A percentile compares a stretch with the other conserved stretches of the same genome.
Evolutionary conservation across 1,284 basidiomycete species (phyloP).

Genomic region (Ceratobasidium sp.): DNA sequence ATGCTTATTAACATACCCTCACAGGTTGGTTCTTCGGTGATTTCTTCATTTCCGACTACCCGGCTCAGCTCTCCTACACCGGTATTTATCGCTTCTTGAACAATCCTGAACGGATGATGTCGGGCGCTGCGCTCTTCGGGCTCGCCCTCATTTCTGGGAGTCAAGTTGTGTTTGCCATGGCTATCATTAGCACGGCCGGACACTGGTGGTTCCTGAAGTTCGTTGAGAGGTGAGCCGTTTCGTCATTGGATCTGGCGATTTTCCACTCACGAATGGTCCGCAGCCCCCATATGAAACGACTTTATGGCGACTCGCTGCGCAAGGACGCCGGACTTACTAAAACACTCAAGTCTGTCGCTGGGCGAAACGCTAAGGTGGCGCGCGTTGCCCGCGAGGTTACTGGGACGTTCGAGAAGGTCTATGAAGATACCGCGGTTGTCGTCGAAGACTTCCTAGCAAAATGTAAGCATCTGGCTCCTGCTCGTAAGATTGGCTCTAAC

Average conservation of each 20-base stretch:
- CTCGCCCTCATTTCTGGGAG: constrained; percentile 90
- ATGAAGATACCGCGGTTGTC: constrained; percentile 88
- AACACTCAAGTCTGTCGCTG: constrained; percentile 92
- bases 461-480: constrained; percentile 66
- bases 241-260: constrained; percentile 28
- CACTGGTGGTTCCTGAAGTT: constrained; percentile 93
- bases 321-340: constrained; percentile 97
- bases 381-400: constrained; percentile 90
- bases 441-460: constrained; percentile 93
- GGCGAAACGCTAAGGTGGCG: constrained; percentile 79
- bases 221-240: constrained; percentile 83
- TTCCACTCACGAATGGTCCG: not conserved
- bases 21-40: constrained; percentile 97
- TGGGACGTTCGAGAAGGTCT: constrained; percentile 94
- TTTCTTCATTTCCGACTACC: constrained; percentile 97
- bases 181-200: constrained; percentile 83
- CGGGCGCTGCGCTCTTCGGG: constrained; percentile 95
- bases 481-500: not conserved
- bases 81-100: constrained; percentile 97
- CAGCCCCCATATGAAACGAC: constrained; percentile 96
- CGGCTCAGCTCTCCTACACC: constrained; percentile 91
- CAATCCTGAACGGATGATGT: constrained; percentile 93
- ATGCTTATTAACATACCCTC: no score
- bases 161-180: constrained; percentile 86
- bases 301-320: constrained; percentile 92